Conservation (phyloP, 352 stramenopile genomes). For the Globisporangium nagaii region DNA sequence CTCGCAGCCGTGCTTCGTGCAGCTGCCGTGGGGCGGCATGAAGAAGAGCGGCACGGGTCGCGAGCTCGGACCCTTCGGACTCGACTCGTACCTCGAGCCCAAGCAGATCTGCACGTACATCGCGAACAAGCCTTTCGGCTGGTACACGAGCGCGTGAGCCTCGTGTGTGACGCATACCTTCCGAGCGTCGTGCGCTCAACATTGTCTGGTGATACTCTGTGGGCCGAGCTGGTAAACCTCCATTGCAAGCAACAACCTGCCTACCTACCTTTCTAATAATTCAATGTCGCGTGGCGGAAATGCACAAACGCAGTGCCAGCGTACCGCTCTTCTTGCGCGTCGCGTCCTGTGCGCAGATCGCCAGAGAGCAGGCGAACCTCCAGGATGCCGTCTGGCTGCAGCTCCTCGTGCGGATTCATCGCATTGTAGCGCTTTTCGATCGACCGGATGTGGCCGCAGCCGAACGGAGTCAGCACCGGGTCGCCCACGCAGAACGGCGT, state of each 20-base stretch:
- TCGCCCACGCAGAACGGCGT: slow-evolving; percentile 37
- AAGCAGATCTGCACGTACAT: slow-evolving; percentile 73
- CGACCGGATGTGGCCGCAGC: slow-evolving; percentile 37
- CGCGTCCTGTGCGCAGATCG: not conserved
- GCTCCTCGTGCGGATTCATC: not conserved
- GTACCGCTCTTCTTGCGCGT: not conserved
- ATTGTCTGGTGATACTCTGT: no score
- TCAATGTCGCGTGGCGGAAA: slow-evolving; percentile 4
- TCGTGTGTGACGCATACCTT: no score
- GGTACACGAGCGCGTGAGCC: slow-evolving; percentile 43
- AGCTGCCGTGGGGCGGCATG: slow-evolving; percentile 76
- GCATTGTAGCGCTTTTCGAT: slow-evolving; percentile 16
- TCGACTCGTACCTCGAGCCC: slow-evolving; percentile 59
- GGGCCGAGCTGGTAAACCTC: no score
- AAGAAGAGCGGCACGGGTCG: slow-evolving; percentile 82
- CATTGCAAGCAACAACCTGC: no score
- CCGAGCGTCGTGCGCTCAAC: no score
- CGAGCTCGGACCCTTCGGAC: slow-evolving; percentile 55
- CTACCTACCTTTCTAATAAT: slow-evolving; percentile 8
- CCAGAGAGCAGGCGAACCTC: slow-evolving; percentile 7
- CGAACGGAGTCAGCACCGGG: slow-evolving; percentile 67
- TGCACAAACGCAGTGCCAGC: slow-evolving; percentile 12
- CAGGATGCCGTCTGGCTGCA: slow-evolving; percentile 4
- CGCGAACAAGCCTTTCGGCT: slow-evolving; percentile 61
- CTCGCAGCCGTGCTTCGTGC: slow-evolving; percentile 53